Percentiles rank a stretch among this genome's conserved stretches.
phyloP scores from a whole-genome alignment of 129 eudicot genomes.

The Lactuca saligna region DNA sequence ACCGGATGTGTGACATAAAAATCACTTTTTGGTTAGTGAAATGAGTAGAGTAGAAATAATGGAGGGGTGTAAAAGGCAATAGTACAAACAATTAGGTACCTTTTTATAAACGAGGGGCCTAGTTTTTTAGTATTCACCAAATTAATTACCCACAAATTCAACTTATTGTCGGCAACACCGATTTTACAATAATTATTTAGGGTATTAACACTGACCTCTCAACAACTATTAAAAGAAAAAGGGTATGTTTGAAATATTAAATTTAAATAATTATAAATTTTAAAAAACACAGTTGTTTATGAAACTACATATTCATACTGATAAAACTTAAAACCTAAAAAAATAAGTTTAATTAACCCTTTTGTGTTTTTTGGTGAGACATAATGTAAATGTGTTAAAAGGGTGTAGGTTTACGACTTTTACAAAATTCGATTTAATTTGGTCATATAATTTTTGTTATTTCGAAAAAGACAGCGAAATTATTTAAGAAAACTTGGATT shows the following conservation, averaged over 20 bases:
- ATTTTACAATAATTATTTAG: constrained; percentile 13
- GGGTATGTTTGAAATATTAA: not conserved
- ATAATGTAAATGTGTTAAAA: not conserved
- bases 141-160: constrained; percentile 48
- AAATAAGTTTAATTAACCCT: not conserved
- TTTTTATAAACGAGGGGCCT: constrained; percentile 34
- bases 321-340: not conserved
- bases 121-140: constrained; percentile 34
- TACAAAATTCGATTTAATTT: too few relatives aligned
- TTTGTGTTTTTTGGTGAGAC: not conserved
- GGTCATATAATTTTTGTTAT: too few relatives aligned
- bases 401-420: too few relatives aligned
- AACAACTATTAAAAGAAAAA: constrained; percentile 13
- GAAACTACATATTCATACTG: constrained; percentile 11
- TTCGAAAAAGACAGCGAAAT: too few relatives aligned
- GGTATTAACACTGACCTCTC: constrained; percentile 34
- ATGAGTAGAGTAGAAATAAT: constrained; percentile 49
- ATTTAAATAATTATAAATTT: not conserved
- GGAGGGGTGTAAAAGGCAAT: constrained; percentile 40
- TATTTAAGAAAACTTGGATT: too few relatives aligned
- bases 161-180: constrained; percentile 64
- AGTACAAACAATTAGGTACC: constrained; percentile 35
- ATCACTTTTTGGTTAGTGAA: constrained; percentile 42
- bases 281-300: not conserved
- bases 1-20: constrained; percentile 44